Conservation (phyloP, 2,329 filamentous ascomycete genomes). For the Fusarium sp. region DNA sequence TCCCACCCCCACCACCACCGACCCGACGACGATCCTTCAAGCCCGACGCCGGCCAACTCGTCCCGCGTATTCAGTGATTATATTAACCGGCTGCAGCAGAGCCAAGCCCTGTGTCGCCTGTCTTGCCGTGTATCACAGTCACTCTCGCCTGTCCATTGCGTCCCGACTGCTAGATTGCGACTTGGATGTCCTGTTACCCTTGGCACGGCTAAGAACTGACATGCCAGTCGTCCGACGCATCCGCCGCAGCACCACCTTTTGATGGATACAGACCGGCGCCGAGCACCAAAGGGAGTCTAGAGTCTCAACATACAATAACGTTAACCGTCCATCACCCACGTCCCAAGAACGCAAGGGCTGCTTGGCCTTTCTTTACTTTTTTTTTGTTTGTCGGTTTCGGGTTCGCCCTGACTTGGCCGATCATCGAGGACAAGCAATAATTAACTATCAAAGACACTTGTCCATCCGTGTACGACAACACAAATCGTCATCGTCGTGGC, state of each 20-base stretch:
- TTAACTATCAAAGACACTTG: constrained; percentile 2
- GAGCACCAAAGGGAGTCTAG: constrained; percentile 42
- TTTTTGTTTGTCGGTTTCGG: constrained; percentile 17
- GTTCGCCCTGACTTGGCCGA: constrained; percentile 19
- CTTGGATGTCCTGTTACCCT: constrained; percentile 17
- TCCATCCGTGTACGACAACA: constrained; percentile 23
- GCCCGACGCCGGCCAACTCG: constrained; percentile 18
- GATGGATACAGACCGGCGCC: constrained; percentile 39
- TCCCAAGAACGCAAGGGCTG: constrained; percentile 36
- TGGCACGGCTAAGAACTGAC: constrained; percentile 37
- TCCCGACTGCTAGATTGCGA: constrained; percentile 19
- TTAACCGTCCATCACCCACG: constrained; percentile 17
- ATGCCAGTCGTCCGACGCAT: constrained; percentile 44
- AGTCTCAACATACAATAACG: constrained; percentile 37
- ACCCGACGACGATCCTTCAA: constrained; percentile 28
- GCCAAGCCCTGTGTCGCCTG: constrained; percentile 29
- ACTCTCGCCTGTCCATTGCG: constrained; percentile 28
- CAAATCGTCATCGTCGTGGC: constrained; percentile 37
- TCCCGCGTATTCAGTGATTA: constrained; percentile 26
- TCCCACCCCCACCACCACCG: constrained; percentile 18
- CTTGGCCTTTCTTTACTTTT: constrained; percentile 13
- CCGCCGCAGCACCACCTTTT: constrained; percentile 41
- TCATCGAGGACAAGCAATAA: constrained; percentile 5
- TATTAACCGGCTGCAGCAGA: constrained; percentile 27
- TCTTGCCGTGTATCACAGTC: background rate